Evolutionary conservation across 163 green algal species (phyloP), one percentile per base, ranked within the genome.

Genomic region (Scenedesmus sp.): DNA sequence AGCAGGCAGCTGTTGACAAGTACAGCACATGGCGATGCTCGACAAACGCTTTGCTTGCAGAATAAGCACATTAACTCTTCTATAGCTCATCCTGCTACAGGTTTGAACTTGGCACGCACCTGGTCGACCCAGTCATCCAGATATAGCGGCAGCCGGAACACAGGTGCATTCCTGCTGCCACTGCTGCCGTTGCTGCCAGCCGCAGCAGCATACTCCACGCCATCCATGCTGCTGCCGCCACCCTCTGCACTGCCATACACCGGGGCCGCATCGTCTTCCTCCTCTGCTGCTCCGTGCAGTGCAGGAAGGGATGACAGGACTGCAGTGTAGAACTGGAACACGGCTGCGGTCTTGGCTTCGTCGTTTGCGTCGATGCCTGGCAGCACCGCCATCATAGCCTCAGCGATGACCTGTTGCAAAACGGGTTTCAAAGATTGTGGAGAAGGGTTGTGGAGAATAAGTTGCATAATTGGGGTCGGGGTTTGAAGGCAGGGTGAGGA

Each of bases 301-400:
- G 84, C 84, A 4, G 93, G 91, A 34, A 99, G 64, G 20, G 70
- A 93, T 16, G 93, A 96, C 18, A 99, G 90, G 10, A 97, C 96
- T n/a, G 93, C 90, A 89, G 94, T 95, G 94, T 97, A 99, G 86
- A 99, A 96, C 46, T 96, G 94, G 86, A 99, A 96, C 9, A 95
- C 96, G 16, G 97, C 96, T 3, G 96, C 91, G 0, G 97, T 98
- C 94, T 99, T 99, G 90, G 91, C 91, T 57, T 97, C 95, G 90
- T 99, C 98, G 93, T 99, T 99, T n/a, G 98, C 98, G 92, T 99
- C 98, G 79, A 99, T 97, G 23, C 96, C 98, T 3, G 98, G 97
- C 66, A 99, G 95, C 34, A 97, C 95, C 1, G 96, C 96, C 94
- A 97, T 96, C 94, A 99, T 95, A 1, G 98, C 97, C 54, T 95